Conservation (phyloP, 2,329 filamentous ascomycete species). For the Chrysoporthe cubensis region DNA sequence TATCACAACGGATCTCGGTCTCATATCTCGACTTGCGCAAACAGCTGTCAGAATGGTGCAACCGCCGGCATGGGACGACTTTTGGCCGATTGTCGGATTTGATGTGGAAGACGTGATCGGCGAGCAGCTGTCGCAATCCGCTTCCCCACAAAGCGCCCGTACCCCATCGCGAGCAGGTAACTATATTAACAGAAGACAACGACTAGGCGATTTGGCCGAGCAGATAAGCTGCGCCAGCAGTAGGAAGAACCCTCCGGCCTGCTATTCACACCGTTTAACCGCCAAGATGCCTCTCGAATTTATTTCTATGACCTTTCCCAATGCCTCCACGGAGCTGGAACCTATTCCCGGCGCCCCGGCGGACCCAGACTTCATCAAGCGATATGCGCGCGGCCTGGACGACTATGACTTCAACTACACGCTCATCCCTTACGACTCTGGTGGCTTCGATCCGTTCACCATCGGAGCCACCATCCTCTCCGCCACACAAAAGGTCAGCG, state of each 20-base stretch:
- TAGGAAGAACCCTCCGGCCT: background rate
- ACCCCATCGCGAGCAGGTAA: background rate
- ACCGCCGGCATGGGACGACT: constrained; percentile 24
- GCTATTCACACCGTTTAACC: background rate
- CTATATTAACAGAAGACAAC: constrained; percentile 24
- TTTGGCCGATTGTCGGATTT: constrained; percentile 29
- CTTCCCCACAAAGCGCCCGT: constrained; percentile 25
- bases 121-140: constrained; percentile 34
- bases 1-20: background rate
- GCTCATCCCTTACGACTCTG: constrained; percentile 61
- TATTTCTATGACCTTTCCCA: constrained; percentile 61
- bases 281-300: constrained; percentile 55
- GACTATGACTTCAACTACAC: constrained; percentile 67
- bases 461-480: constrained; percentile 61
- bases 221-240: background rate
- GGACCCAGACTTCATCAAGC: constrained; percentile 58
- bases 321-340: constrained; percentile 58
- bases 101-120: constrained; percentile 34
- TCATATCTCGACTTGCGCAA: constrained; percentile 22
- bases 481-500: constrained; percentile 60
- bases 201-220: background rate
- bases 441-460: constrained; percentile 60
- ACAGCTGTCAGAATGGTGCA: constrained; percentile 23
- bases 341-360: constrained; percentile 56
- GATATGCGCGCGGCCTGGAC: constrained; percentile 61